Conservation (phyloP, 176 grass and related monocot genomes). For the Ensete glaucum region DNA sequence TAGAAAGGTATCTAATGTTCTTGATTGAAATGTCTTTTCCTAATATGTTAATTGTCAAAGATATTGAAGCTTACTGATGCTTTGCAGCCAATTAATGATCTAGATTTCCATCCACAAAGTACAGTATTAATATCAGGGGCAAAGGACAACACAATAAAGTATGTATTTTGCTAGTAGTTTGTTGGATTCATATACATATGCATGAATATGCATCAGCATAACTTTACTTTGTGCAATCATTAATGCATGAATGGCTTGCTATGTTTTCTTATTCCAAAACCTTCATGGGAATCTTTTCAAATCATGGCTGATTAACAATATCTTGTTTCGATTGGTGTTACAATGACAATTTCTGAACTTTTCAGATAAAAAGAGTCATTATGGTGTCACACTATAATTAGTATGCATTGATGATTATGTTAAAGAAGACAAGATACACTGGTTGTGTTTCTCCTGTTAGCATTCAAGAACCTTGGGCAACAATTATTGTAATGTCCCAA, state of each 20-base stretch:
- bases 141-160: conserved; percentile 95
- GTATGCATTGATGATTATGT: not conserved
- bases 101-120: conserved; percentile 92
- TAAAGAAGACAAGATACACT: not conserved
- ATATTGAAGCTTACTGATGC: conserved; percentile 6
- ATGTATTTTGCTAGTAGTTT: conserved; percentile 12
- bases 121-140: conserved; percentile 81
- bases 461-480: not conserved
- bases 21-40: too few species aligned
- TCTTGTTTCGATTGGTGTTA: not conserved
- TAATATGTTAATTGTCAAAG: not conserved
- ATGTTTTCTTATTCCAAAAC: not conserved
- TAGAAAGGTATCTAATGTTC: not conserved
- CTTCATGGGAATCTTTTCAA: not conserved
- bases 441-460: not conserved
- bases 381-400: not conserved
- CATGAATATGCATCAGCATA: conserved; percentile 13
- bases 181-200: conserved; percentile 2
- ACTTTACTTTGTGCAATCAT: conserved; percentile 9
- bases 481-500: not conserved
- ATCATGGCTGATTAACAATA: not conserved
- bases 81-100: conserved; percentile 91
- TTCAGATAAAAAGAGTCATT: too few species aligned
- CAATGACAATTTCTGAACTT: too few species aligned
- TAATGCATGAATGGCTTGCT: not conserved